These are phyloP conservation scores for Colletotrichum euphorbiae DNA, from an alignment of 2,329 filamentous ascomycete species.

Conservation along the genomic window DNA sequence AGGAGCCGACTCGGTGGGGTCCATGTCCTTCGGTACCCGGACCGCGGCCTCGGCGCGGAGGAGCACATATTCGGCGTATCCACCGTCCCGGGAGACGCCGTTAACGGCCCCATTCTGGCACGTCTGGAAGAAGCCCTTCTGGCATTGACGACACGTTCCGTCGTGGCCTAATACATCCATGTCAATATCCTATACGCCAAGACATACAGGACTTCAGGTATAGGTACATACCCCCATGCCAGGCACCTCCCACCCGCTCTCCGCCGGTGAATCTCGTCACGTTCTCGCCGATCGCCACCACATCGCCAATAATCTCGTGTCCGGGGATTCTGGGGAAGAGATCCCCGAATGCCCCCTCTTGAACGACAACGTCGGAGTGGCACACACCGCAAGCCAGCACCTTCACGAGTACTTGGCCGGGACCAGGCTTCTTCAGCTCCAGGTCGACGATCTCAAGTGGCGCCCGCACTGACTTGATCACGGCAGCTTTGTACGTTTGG, in stretches of 20 bases:
- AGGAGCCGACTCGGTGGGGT: slow-evolving; percentile 66
- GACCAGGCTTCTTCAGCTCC: slow-evolving; percentile 65
- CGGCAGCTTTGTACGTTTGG: slow-evolving; percentile 74
- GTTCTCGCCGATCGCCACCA: slow-evolving; percentile 69
- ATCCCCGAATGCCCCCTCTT: slow-evolving; percentile 63
- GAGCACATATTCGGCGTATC: slow-evolving; percentile 73
- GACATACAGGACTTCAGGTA: accelerated
- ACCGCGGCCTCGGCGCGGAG: slow-evolving; percentile 72
- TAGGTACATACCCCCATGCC: slow-evolving; percentile 69
- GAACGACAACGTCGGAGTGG: slow-evolving; percentile 67
- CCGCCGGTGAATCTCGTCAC: slow-evolving; percentile 67
- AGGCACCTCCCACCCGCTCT: slow-evolving; percentile 74
- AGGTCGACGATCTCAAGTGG: slow-evolving; percentile 70
- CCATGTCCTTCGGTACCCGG: slow-evolving; percentile 63
- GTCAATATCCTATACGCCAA: neutral
- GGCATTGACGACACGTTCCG: slow-evolving; percentile 70
- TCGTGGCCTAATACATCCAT: slow-evolving; percentile 66
- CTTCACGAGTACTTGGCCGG: slow-evolving; percentile 75
- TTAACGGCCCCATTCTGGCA: slow-evolving; percentile 73
- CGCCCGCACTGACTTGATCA: slow-evolving; percentile 64
- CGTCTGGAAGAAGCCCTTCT: slow-evolving; percentile 73
- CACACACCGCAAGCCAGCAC: slow-evolving; percentile 79
- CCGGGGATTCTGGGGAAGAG: slow-evolving; percentile 73
- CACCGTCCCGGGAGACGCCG: slow-evolving; percentile 74
- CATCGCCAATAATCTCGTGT: slow-evolving; percentile 77